Evolutionary conservation across 441 rosid genomes (phyloP).

Genomic region (Croton laevigatus): DNA sequence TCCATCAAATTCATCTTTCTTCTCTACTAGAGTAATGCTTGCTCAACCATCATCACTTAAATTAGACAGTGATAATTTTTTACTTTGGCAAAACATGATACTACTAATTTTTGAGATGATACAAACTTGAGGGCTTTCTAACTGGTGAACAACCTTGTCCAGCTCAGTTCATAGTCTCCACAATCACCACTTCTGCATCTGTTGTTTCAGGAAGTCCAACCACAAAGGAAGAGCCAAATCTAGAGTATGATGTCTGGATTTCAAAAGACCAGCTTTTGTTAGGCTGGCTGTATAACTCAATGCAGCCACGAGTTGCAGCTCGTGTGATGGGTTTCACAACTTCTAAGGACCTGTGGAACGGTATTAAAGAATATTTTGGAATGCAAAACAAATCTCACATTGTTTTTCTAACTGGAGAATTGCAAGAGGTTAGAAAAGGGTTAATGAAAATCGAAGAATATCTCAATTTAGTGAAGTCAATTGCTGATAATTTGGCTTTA

Average conservation of each 20-base stretch:
- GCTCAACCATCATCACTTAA: too few relatives aligned
- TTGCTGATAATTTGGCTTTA: too few relatives aligned
- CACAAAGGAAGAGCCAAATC: conserved; percentile 6
- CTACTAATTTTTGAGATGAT: neutral
- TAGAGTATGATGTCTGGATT: neutral
- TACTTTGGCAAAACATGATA: neutral
- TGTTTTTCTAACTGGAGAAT: conserved; percentile 5
- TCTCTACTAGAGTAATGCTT: too few relatives aligned
- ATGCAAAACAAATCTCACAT: neutral
- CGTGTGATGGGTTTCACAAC: conserved; percentile 5
- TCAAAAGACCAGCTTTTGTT: too few relatives aligned
- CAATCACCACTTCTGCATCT: neutral
- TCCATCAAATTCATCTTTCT: too few relatives aligned
- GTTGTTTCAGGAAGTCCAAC: neutral
- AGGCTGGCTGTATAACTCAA: neutral
- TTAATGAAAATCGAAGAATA: neutral
- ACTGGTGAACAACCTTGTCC: neutral
- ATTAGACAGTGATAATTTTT: neutral
- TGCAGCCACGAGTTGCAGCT: conserved; percentile 7
- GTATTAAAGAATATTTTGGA: neutral
- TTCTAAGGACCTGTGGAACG: conserved; percentile 3
- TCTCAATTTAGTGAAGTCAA: too few relatives aligned
- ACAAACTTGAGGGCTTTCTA: neutral
- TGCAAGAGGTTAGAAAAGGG: conserved; percentile 8
- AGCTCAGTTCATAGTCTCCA: neutral